phyloP scores from a whole-genome alignment of 1,284 basidiomycete genomes.

The Xanthoconium separans region DNA sequence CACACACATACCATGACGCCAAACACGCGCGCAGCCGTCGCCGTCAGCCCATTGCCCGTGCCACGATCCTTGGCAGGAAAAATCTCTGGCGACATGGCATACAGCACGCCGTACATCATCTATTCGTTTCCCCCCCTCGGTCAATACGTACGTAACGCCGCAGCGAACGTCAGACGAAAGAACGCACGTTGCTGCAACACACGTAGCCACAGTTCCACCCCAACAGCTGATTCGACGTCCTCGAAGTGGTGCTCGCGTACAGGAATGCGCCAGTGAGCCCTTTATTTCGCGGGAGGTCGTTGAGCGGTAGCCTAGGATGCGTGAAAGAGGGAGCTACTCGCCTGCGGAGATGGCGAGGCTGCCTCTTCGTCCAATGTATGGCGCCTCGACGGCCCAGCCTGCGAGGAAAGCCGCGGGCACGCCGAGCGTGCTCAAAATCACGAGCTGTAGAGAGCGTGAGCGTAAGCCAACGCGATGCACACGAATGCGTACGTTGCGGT shows the following conservation, averaged over 20 bases:
- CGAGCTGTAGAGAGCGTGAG: slow-evolving; percentile 37
- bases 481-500: slow-evolving; percentile 44
- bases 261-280: slow-evolving; percentile 68
- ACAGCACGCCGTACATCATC: slow-evolving; percentile 75
- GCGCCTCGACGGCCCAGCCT: slow-evolving; percentile 63
- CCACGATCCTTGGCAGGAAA: slow-evolving; percentile 73
- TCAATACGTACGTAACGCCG: no score
- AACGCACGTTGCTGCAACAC: slow-evolving; percentile 54
- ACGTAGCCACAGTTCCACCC: slow-evolving; percentile 75
- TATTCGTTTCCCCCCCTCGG: neutral
- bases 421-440: slow-evolving; percentile 62
- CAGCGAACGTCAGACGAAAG: neutral
- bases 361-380: slow-evolving; percentile 60
- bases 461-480: neutral
- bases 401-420: slow-evolving; percentile 67
- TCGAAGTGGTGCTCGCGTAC: slow-evolving; percentile 65
- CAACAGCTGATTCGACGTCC: slow-evolving; percentile 59
- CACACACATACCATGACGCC: slow-evolving; percentile 51
- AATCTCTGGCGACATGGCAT: slow-evolving; percentile 64
- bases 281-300: slow-evolving; percentile 36
- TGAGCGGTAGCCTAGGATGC: slow-evolving; percentile 12
- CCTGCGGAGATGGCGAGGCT: slow-evolving; percentile 58
- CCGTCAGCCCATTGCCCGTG: slow-evolving; percentile 67
- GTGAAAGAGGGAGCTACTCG: slow-evolving; percentile 17
- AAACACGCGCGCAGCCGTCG: slow-evolving; percentile 61